phyloP scores from a whole-genome alignment of 2,329 filamentous ascomycete genomes.

The Xylaria sp. region DNA sequence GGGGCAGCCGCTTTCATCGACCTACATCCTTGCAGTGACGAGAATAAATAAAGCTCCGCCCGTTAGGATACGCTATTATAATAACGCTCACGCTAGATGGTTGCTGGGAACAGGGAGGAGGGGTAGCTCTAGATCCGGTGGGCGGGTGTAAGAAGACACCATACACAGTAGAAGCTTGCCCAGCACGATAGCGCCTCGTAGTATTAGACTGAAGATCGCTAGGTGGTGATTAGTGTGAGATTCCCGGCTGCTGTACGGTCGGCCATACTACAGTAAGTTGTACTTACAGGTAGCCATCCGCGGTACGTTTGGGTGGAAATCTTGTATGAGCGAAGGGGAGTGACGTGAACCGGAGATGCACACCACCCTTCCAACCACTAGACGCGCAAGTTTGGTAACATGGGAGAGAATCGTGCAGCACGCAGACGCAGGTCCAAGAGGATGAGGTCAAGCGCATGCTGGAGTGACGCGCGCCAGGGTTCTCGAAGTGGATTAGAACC shows the following conservation, averaged over 20 bases:
- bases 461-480: slow-evolving; percentile 26
- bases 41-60: slow-evolving; percentile 13
- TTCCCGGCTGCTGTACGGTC: neutral
- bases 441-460: slow-evolving; percentile 54
- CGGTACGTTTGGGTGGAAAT: neutral
- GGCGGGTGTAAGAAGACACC: neutral
- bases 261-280: neutral
- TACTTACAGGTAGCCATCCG: neutral
- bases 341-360: slow-evolving; percentile 32
- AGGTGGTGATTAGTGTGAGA: neutral
- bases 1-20: slow-evolving; percentile 32
- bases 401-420: slow-evolving; percentile 44
- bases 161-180: neutral
- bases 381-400: slow-evolving; percentile 16
- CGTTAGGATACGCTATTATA: neutral
- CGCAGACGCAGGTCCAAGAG: slow-evolving; percentile 57
- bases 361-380: slow-evolving; percentile 29
- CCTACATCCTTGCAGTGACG: slow-evolving; percentile 15
- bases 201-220: neutral
- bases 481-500: slow-evolving; percentile 1
- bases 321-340: slow-evolving; percentile 18
- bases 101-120: slow-evolving; percentile 2
- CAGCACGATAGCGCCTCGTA: slow-evolving; percentile 1
- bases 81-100: slow-evolving; percentile 2
- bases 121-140: slow-evolving; percentile 14